These are phyloP conservation scores for Cladophialophora chaetospira DNA, from an alignment of 2,329 filamentous ascomycete species.

Conservation along the genomic window DNA sequence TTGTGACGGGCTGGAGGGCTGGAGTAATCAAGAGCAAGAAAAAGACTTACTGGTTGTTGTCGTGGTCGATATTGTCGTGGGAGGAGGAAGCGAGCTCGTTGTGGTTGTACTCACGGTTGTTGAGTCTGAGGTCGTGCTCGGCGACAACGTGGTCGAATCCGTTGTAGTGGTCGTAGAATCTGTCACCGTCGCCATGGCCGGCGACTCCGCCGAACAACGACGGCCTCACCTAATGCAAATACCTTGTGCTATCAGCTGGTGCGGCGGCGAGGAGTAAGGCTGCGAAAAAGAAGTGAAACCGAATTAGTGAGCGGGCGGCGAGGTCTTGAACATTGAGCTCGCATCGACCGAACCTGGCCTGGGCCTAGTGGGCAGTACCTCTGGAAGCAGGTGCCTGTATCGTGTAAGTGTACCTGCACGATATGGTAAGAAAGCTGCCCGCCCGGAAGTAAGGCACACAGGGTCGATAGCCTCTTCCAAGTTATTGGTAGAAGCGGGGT, in stretches of 20 bases:
- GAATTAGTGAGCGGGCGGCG: constrained; percentile 16
- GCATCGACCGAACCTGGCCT: too few relatives aligned
- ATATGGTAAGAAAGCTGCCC: constrained; percentile 2
- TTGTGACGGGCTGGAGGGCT: constrained; percentile 9
- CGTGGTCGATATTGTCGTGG: not conserved
- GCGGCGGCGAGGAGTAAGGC: constrained; percentile 20
- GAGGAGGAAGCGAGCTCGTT: not conserved
- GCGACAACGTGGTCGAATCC: constrained; percentile 4
- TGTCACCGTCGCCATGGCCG: constrained; percentile 1
- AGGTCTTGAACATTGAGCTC: constrained; percentile 15
- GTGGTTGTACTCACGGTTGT: constrained; percentile 3
- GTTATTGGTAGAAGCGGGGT: constrained; percentile 19
- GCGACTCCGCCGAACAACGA: constrained; percentile 15
- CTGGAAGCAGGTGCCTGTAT: too few relatives aligned
- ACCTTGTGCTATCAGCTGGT: not conserved
- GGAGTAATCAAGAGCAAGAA: constrained; percentile 1
- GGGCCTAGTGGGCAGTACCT: too few relatives aligned
- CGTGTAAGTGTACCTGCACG: constrained; percentile 23
- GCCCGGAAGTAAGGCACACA: not conserved
- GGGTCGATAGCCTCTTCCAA: constrained; percentile 20
- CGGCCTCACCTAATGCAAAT: not conserved
- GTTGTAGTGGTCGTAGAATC: not conserved
- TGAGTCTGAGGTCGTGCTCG: constrained; percentile 4
- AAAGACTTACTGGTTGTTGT: constrained; percentile 17
- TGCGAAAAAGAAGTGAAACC: constrained; percentile 16